These are phyloP conservation scores for Ogataea nitratoaversa DNA, from an alignment of 805 yeast species.

Conservation along the genomic window DNA sequence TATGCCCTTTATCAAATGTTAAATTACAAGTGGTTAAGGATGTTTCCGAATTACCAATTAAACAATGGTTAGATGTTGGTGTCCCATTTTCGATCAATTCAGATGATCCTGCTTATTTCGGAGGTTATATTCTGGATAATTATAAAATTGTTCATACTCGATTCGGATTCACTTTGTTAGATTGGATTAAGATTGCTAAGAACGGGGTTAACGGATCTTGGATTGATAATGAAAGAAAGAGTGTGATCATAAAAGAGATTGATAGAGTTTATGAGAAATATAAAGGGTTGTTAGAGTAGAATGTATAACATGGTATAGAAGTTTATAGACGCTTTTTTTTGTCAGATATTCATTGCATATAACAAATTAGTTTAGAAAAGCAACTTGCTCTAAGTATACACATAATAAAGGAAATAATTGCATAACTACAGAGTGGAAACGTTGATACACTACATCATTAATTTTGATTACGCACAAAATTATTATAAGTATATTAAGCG, in stretches of 20 bases:
- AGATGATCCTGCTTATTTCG: constrained; percentile 80
- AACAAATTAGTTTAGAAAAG: no score
- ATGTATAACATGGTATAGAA: no score
- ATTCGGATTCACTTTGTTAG: constrained; percentile 55
- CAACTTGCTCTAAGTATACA: no score
- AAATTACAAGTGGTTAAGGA: constrained; percentile 70
- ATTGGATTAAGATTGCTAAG: constrained; percentile 62
- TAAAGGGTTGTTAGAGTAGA: constrained; percentile 14
- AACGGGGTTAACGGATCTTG: constrained; percentile 72
- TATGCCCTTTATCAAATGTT: constrained; percentile 78
- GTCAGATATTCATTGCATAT: no score
- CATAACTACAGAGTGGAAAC: no score
- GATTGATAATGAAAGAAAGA: constrained; percentile 56
- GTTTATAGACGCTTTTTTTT: no score
- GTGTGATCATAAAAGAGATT: constrained; percentile 39
- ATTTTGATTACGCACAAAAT: no score
- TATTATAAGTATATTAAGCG: no score
- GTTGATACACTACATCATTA: no score
- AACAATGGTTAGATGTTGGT: constrained; percentile 51
- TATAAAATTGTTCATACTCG: constrained; percentile 60
- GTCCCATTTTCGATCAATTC: constrained; percentile 75
- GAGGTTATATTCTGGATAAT: constrained; percentile 79
- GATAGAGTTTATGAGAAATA: constrained; percentile 36
- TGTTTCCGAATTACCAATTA: constrained; percentile 63
- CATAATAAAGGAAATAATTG: no score